A percentile compares a stretch with the other conserved stretches of the same genome.
Conservation (phyloP, 768 basidiomycete genomes). For the Omphalotus guepiniiformis region DNA sequence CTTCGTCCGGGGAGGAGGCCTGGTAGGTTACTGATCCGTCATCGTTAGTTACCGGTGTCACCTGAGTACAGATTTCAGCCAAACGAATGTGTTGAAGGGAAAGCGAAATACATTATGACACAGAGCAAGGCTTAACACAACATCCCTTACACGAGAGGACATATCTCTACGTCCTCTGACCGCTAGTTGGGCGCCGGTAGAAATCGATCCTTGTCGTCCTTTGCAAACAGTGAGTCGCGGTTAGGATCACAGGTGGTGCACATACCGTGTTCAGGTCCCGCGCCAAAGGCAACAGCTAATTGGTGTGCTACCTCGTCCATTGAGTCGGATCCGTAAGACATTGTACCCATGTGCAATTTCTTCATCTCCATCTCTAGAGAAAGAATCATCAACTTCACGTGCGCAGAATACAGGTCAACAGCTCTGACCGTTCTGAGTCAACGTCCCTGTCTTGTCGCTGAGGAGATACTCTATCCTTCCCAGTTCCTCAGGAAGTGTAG, state of each 20-base stretch:
- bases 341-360: conserved; percentile 97
- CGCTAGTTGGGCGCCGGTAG: conserved; percentile 63
- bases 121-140: conserved; percentile 86
- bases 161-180: conserved; percentile 84
- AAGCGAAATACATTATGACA: conserved; percentile 82
- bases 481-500: conserved; percentile 93
- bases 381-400: not conserved
- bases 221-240: not conserved
- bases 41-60: conserved; percentile 92
- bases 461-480: conserved; percentile 93
- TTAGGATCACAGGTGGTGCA: too few species aligned
- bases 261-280: conserved; percentile 52
- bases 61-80: conserved; percentile 42
- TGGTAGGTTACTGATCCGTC: conserved; percentile 96
- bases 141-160: conserved; percentile 89
- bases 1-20: conserved; percentile 98
- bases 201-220: conserved; percentile 48
- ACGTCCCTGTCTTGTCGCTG: conserved; percentile 96
- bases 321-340: conserved; percentile 95
- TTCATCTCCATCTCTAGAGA: conserved; percentile 96
- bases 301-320: conserved; percentile 99
- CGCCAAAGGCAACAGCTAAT: conserved; percentile 79
- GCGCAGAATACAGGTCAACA: too few species aligned
- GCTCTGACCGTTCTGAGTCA: conserved; percentile 93
- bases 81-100: not conserved